Percentiles rank a stretch among this genome's conserved stretches.
phyloP scores from a whole-genome alignment of 441 rosid species.

The Gossypium gossypioides region DNA sequence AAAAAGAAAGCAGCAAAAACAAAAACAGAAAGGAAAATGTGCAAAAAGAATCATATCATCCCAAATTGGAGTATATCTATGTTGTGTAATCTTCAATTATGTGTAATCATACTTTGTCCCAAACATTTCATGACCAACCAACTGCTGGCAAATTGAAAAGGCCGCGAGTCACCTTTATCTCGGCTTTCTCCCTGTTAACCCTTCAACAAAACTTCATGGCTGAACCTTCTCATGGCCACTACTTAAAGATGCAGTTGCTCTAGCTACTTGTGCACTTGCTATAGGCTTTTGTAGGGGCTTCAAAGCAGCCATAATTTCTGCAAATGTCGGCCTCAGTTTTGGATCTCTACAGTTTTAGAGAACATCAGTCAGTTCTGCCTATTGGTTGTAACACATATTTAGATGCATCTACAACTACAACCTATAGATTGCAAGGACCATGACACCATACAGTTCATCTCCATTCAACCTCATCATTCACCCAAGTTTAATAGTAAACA shows the following conservation, averaged over 20 bases:
- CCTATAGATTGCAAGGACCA: not conserved
- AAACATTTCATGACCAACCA: conserved; percentile 13
- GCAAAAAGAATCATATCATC: conserved; percentile 34
- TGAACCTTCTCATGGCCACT: conserved; percentile 24
- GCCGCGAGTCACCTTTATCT: not conserved
- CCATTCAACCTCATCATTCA: not conserved
- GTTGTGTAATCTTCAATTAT: conserved; percentile 21
- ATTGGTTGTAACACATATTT: not conserved
- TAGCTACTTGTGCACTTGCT: conserved; percentile 37
- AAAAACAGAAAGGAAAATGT: conserved; percentile 9
- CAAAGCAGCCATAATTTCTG: conserved; percentile 82
- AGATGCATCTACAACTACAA: not conserved
- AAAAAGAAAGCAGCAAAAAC: not conserved
- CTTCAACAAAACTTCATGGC: conserved; percentile 19
- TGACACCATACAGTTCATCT: not conserved
- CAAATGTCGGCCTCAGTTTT: conserved; percentile 77
- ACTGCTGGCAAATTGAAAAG: not conserved
- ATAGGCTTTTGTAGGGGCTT: conserved; percentile 78
- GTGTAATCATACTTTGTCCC: conserved; percentile 8
- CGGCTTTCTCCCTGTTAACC: conserved; percentile 12
- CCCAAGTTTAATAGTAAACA: not conserved
- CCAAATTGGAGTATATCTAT: conserved; percentile 14
- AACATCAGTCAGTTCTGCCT: conserved; percentile 12
- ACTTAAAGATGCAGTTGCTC: conserved; percentile 28
- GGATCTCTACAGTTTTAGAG: conserved; percentile 49